A percentile compares a stretch with the other conserved stretches of the same genome.
Evolutionary conservation across 495 filamentous ascomycete genomes (phyloP).

Genomic region (Pseudevernia furfuracea): DNA sequence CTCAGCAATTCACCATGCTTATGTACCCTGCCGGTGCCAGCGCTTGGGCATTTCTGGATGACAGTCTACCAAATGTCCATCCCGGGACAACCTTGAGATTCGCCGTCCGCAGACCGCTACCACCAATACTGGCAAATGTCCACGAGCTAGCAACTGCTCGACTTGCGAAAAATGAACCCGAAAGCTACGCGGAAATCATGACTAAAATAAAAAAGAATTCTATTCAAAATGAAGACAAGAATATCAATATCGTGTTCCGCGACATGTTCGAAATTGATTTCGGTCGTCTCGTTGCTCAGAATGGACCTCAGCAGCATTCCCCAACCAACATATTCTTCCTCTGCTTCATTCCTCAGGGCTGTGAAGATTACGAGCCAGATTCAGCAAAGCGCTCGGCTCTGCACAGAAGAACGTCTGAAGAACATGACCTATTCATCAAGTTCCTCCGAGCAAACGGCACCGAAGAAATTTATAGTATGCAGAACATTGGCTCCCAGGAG

Average conservation of each 20-base stretch:
- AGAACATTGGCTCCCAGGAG: slow-evolving; percentile 9
- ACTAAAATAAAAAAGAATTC: slow-evolving; percentile 11
- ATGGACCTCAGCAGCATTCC: slow-evolving; percentile 18
- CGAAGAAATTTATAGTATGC: slow-evolving; percentile 29
- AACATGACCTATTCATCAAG: slow-evolving; percentile 28
- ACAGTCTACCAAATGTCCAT: background rate
- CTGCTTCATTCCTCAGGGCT: slow-evolving; percentile 30
- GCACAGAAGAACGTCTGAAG: slow-evolving; percentile 16
- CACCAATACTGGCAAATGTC: background rate
- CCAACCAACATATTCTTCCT: slow-evolving; percentile 32
- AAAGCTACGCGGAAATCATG: slow-evolving; percentile 16
- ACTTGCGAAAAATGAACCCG: slow-evolving; percentile 22
- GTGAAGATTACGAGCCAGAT: slow-evolving; percentile 15
- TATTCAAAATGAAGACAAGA: slow-evolving; percentile 7
- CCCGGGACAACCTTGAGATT: slow-evolving; percentile 16
- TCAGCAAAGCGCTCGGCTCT: slow-evolving; percentile 9
- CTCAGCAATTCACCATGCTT: slow-evolving; percentile 14
- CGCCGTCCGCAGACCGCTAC: slow-evolving; percentile 14
- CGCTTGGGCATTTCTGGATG: slow-evolving; percentile 20
- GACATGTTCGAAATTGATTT: slow-evolving; percentile 24
- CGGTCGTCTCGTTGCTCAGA: slow-evolving; percentile 19
- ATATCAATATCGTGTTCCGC: slow-evolving; percentile 20
- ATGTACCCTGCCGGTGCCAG: slow-evolving; percentile 19
- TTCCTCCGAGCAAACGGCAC: slow-evolving; percentile 31
- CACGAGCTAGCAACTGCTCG: background rate